A percentile compares a stretch with the other conserved stretches of the same genome.
phyloP scores from a whole-genome alignment of 1,139 yeast genomes.

The Saccharomyces hybrid region DNA sequence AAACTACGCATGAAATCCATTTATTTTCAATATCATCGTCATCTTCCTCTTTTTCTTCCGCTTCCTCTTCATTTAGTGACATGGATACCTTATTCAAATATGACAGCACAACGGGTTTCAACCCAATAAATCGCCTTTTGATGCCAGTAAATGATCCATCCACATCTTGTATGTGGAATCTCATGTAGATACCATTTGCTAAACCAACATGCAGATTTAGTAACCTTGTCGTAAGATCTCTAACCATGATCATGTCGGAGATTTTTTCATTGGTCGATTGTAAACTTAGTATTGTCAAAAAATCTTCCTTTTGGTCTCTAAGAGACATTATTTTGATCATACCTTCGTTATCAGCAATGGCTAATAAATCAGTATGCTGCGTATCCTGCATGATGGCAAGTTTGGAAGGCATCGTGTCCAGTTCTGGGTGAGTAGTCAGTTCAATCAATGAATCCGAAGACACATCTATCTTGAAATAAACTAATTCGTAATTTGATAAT shows the following conservation, averaged over 20 bases:
- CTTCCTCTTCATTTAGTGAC: constrained; percentile 17
- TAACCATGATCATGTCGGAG: not conserved
- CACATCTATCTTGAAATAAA: constrained; percentile 71
- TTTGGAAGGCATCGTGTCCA: constrained; percentile 46
- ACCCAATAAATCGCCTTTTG: constrained; percentile 67
- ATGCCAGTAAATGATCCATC: constrained; percentile 67
- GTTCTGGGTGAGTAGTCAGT: constrained; percentile 54
- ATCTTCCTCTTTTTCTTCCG: constrained; percentile 7
- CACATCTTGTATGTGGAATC: constrained; percentile 48
- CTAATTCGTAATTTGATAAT: constrained; percentile 63
- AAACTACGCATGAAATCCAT: constrained; percentile 13
- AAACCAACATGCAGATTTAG: constrained; percentile 66
- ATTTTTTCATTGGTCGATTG: not conserved
- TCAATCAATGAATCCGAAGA: constrained; percentile 55
- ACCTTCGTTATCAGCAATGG: constrained; percentile 66
- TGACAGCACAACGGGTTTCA: constrained; percentile 51
- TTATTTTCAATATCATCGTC: constrained; percentile 6
- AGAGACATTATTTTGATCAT: constrained; percentile 66
- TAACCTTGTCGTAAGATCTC: constrained; percentile 4
- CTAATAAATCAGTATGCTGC: constrained; percentile 40
- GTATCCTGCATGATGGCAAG: constrained; percentile 43
- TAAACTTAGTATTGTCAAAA: not conserved
- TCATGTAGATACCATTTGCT: constrained; percentile 70
- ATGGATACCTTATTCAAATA: constrained; percentile 17
- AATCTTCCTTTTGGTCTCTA: constrained; percentile 38